phyloP scores from a whole-genome alignment of 2,329 filamentous ascomycete species.

The Bipolaris victoriae region DNA sequence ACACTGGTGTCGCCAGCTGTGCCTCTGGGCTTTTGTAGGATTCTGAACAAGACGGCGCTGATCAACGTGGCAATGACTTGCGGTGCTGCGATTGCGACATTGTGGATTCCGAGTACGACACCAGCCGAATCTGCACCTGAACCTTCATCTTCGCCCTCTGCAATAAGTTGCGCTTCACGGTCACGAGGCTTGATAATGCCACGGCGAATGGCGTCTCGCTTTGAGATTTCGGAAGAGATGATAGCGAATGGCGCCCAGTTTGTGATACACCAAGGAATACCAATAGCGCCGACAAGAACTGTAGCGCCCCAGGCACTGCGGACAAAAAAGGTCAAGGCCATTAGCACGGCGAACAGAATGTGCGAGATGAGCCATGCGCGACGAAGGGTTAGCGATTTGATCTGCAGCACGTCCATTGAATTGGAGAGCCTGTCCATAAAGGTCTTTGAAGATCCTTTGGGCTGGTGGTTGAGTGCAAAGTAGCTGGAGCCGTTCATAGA shows the following conservation, averaged over 20 bases:
- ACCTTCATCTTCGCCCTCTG: conserved; percentile 59
- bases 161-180: conserved; percentile 49
- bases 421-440: conserved; percentile 32
- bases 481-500: conserved; percentile 44
- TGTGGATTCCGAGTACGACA: conserved; percentile 92
- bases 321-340: conserved; percentile 84
- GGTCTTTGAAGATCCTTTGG: conserved; percentile 28
- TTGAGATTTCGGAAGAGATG: conserved; percentile 89
- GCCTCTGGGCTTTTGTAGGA: conserved; percentile 86
- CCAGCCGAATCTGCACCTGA: conserved; percentile 77
- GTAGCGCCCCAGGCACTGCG: conserved; percentile 74
- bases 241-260: conserved; percentile 96
- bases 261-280: conserved; percentile 90
- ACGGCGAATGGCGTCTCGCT: conserved; percentile 72
- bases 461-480: conserved; percentile 37
- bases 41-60: conserved; percentile 81
- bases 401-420: conserved; percentile 68
- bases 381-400: conserved; percentile 84
- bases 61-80: conserved; percentile 89
- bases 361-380: conserved; percentile 86
- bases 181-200: conserved; percentile 53
- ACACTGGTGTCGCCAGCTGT: conserved; percentile 85
- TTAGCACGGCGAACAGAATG: conserved; percentile 79
- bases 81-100: conserved; percentile 89
- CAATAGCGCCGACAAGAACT: conserved; percentile 77